Evolutionary conservation across 495 filamentous ascomycete genomes (phyloP).

Genomic region (Clohesyomyces aquaticus): DNA sequence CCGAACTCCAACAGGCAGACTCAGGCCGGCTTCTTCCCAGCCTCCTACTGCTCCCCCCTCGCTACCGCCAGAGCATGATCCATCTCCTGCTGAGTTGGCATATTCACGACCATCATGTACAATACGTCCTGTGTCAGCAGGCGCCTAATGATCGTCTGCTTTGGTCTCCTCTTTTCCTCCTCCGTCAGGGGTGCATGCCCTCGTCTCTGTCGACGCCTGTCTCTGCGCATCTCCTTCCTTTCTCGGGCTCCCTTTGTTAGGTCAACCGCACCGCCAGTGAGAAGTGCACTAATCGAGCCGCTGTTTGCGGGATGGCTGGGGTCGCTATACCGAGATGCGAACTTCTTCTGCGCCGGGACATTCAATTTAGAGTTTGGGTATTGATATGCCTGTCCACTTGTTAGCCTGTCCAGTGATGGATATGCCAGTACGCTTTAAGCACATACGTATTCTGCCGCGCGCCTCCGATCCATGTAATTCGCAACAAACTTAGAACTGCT

Average conservation of each 20-base stretch:
- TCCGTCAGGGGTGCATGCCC: conserved; percentile 1
- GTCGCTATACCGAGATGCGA: conserved; percentile 58
- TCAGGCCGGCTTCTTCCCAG: too few relatives aligned
- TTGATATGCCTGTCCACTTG: conserved; percentile 13
- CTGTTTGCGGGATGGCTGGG: conserved; percentile 57
- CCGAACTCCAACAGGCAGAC: too few relatives aligned
- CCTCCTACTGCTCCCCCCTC: too few relatives aligned
- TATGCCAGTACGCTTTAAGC: not conserved
- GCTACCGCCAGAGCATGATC: conserved; percentile 6
- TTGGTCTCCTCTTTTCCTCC: conserved; percentile 5
- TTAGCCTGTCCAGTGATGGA: not conserved
- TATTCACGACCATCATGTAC: conserved; percentile 45
- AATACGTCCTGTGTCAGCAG: conserved; percentile 42
- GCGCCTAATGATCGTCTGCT: conserved; percentile 30
- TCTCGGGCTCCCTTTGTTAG: conserved; percentile 4
- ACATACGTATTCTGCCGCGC: conserved; percentile 55
- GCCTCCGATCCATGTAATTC: conserved; percentile 58
- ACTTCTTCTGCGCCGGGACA: conserved; percentile 38
- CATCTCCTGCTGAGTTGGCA: conserved; percentile 41
- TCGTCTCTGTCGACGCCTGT: conserved; percentile 9
- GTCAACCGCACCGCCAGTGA: conserved; percentile 38
- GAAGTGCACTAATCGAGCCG: conserved; percentile 49
- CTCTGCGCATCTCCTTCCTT: not conserved
- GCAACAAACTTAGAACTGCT: conserved; percentile 52
- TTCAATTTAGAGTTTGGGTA: conserved; percentile 34